phyloP scores from a whole-genome alignment of 352 stramenopile genomes.

The Aphanomyces astaci region DNA sequence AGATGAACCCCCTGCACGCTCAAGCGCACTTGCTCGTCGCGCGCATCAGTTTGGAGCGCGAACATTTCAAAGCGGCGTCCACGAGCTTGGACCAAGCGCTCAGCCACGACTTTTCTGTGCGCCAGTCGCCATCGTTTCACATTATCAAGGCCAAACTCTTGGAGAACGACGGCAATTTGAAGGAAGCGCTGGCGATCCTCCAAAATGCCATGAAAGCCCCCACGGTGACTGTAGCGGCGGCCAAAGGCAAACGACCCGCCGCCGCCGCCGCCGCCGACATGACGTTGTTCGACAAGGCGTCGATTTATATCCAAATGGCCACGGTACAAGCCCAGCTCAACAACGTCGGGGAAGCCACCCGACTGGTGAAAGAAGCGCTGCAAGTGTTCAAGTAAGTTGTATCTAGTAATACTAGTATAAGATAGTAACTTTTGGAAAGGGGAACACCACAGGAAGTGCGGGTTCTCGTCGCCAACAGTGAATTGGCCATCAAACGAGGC shows the following conservation, averaged over 20 bases:
- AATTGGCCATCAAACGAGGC: slow-evolving; percentile 84
- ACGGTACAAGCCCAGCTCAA: slow-evolving; percentile 73
- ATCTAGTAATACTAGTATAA: no score
- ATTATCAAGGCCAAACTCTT: slow-evolving; percentile 84
- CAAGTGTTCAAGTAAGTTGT: slow-evolving; percentile 47
- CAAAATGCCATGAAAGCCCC: slow-evolving; percentile 68
- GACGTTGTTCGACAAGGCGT: slow-evolving; percentile 73
- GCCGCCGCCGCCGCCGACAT: slow-evolving; percentile 28
- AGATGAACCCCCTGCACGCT: slow-evolving; percentile 65
- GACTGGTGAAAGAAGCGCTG: slow-evolving; percentile 57
- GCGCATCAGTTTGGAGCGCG: slow-evolving; percentile 65
- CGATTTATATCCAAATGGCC: slow-evolving; percentile 82
- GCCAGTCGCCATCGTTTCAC: slow-evolving; percentile 74
- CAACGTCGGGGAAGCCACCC: slow-evolving; percentile 55
- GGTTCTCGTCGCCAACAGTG: slow-evolving; percentile 85
- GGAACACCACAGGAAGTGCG: slow-evolving; percentile 84
- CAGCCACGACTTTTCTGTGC: slow-evolving; percentile 83
- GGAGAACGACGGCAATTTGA: slow-evolving; percentile 61
- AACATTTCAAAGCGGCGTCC: slow-evolving; percentile 64
- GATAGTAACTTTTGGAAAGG: no score
- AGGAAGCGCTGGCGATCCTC: slow-evolving; percentile 71
- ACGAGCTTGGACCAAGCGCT: slow-evolving; percentile 81
- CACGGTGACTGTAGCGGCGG: slow-evolving; percentile 9
- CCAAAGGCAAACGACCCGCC: slow-evolving; percentile 10
- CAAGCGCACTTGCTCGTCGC: slow-evolving; percentile 79